Percentiles rank a stretch among this genome's conserved stretches.
phyloP scores from a whole-genome alignment of 441 rosid species.

The Gossypium gossypioides region DNA sequence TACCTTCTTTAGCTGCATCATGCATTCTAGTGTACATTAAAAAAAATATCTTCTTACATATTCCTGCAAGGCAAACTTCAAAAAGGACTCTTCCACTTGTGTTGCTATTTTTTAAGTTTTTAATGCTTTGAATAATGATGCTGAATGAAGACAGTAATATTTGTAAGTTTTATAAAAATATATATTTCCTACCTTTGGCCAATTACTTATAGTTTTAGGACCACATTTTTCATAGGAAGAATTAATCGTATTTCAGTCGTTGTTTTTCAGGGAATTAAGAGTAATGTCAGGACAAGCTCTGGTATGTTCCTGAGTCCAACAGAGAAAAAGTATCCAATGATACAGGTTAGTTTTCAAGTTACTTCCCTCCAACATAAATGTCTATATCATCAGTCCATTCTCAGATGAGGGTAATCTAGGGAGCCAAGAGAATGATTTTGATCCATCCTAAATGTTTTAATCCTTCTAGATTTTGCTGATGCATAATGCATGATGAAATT shows the following conservation, averaged over 20 bases:
- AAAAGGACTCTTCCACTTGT: not conserved
- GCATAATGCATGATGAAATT: not conserved
- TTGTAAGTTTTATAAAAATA: not conserved
- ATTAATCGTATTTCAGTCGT: not conserved
- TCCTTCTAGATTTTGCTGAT: not conserved
- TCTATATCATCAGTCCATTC: not conserved
- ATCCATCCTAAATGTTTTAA: not conserved
- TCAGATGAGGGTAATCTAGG: not conserved
- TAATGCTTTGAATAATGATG: not conserved
- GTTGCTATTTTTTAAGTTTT: not conserved
- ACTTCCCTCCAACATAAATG: conserved; percentile 1
- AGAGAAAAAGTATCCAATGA: conserved; percentile 65
- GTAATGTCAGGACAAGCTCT: conserved; percentile 88
- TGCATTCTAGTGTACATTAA: not conserved
- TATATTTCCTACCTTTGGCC: not conserved
- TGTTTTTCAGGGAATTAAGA: conserved; percentile 64
- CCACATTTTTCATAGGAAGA: not conserved
- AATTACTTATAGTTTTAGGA: not conserved
- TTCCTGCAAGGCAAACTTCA: not conserved
- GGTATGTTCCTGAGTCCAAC: conserved; percentile 73
- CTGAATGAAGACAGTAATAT: not conserved
- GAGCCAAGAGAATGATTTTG: not conserved
- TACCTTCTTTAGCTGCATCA: not conserved
- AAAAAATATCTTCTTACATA: not conserved
- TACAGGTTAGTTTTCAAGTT: conserved; percentile 48